Percentiles rank a stretch among this genome's conserved stretches.
Evolutionary conservation across 2,329 filamentous ascomycete species (phyloP).

Genomic region (Penicillium sp.): DNA sequence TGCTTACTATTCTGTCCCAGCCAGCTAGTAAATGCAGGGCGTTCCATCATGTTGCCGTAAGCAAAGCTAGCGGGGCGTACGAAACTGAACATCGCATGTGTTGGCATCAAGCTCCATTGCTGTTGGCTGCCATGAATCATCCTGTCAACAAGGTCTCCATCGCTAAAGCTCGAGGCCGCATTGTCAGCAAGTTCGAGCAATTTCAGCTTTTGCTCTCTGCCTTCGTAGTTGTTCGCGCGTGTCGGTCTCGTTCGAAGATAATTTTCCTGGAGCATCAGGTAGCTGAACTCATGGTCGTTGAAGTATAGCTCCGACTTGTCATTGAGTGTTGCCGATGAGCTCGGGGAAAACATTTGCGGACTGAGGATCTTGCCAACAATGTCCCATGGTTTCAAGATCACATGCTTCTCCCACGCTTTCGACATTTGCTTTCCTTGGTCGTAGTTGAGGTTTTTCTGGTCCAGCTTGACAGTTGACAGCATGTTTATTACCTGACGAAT

Average conservation of each 20-base stretch:
- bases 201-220: slow-evolving; percentile 76
- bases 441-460: slow-evolving; percentile 78
- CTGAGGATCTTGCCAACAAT: slow-evolving; percentile 92
- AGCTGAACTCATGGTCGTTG: slow-evolving; percentile 98
- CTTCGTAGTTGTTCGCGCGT: slow-evolving; percentile 64
- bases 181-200: slow-evolving; percentile 83
- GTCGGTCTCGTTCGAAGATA: slow-evolving; percentile 85
- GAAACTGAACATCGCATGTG: slow-evolving; percentile 93
- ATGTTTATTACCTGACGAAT: slow-evolving; percentile 99
- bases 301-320: slow-evolving; percentile 99
- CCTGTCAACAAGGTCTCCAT: slow-evolving; percentile 91
- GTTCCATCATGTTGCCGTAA: slow-evolving; percentile 73
- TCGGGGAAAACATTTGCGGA: slow-evolving; percentile 80
- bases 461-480: slow-evolving; percentile 91
- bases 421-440: slow-evolving; percentile 92
- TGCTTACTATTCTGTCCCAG: slow-evolving; percentile 93
- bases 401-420: slow-evolving; percentile 97
- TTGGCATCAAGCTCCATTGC: slow-evolving; percentile 97
- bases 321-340: slow-evolving; percentile 85
- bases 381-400: slow-evolving; percentile 96
- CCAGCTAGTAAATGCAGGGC: slow-evolving; percentile 84
- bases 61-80: slow-evolving; percentile 88
- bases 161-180: slow-evolving; percentile 94
- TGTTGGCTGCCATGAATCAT: slow-evolving; percentile 99
- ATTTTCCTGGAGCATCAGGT: slow-evolving; percentile 97